These are phyloP conservation scores for Xylaria sp. DNA, from an alignment of 2,329 filamentous ascomycete species.

Conservation along the genomic window DNA sequence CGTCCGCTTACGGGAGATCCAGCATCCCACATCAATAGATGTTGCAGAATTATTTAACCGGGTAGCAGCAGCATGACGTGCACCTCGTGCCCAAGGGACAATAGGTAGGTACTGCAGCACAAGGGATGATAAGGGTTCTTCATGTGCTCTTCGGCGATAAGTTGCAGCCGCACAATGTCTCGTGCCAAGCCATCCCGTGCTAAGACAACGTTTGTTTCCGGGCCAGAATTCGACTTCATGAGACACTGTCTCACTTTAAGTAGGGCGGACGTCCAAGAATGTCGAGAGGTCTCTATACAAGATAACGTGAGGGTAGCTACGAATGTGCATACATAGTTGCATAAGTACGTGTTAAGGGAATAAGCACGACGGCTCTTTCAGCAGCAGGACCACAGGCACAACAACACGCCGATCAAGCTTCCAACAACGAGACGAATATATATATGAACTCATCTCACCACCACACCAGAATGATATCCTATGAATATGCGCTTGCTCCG, in stretches of 20 bases:
- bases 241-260: slow-evolving; percentile 11
- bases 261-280: too few relatives aligned
- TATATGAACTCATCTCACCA: too few relatives aligned
- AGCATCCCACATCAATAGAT: slow-evolving; percentile 7
- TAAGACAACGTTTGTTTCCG: slow-evolving; percentile 13
- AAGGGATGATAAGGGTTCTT: slow-evolving; percentile 5
- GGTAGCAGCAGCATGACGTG: slow-evolving; percentile 18
- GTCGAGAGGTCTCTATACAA: too few relatives aligned
- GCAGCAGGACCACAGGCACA: too few relatives aligned
- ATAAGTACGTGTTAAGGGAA: too few relatives aligned
- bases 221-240: slow-evolving; percentile 18
- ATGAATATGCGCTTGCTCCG: too few relatives aligned
- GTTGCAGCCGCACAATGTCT: slow-evolving; percentile 1
- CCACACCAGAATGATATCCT: too few relatives aligned
- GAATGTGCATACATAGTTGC: too few relatives aligned
- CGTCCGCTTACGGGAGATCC: slow-evolving; percentile 9
- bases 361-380: too few relatives aligned
- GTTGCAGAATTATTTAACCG: slow-evolving; percentile 12
- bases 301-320: too few relatives aligned
- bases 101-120: slow-evolving; percentile 10
- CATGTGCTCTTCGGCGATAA: slow-evolving; percentile 17
- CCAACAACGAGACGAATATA: too few relatives aligned
- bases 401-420: too few relatives aligned
- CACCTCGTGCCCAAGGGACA: slow-evolving; percentile 6
- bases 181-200: slow-evolving; percentile 7